These are phyloP conservation scores for Arthrinium puccinioides DNA, from an alignment of 2,329 filamentous ascomycete genomes.

Conservation along the genomic window DNA sequence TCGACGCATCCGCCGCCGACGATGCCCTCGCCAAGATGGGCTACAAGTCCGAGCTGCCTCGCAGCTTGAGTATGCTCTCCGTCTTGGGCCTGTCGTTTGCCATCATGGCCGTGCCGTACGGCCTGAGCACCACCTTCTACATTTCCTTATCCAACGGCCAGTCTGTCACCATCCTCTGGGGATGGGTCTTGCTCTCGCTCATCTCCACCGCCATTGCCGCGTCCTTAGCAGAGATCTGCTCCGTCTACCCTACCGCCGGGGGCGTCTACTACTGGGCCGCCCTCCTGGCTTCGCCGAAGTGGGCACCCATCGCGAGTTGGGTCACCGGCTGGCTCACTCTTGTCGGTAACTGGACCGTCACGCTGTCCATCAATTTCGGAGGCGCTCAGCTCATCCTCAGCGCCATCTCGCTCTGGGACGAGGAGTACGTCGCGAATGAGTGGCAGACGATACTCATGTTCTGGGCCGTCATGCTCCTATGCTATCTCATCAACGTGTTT, in stretches of 20 bases:
- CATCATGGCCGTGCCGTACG: conserved; percentile 68
- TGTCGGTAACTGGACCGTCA: conserved; percentile 65
- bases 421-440: conserved; percentile 57
- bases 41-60: conserved; percentile 59
- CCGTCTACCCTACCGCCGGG: conserved; percentile 60
- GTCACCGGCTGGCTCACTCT: conserved; percentile 66
- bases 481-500: conserved; percentile 59
- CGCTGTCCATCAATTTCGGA: conserved; percentile 60
- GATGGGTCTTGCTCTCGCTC: conserved; percentile 59
- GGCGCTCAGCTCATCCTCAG: conserved; percentile 59
- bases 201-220: conserved; percentile 58
- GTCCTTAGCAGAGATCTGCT: conserved; percentile 62
- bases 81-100: conserved; percentile 63
- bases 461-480: conserved; percentile 63
- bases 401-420: conserved; percentile 63
- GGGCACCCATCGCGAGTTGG: conserved; percentile 60
- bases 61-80: conserved; percentile 59
- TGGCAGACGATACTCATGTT: conserved; percentile 68
- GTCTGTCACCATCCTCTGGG: conserved; percentile 62
- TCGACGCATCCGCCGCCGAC: conserved; percentile 35
- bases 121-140: conserved; percentile 60
- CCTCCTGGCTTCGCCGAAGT: conserved; percentile 58
- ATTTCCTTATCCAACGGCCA: conserved; percentile 63
- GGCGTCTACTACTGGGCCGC: conserved; percentile 68
- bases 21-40: conserved; percentile 59